A percentile compares a stretch with the other conserved stretches of the same genome.
phyloP scores from a whole-genome alignment of 805 yeast genomes.

The Sugiyamaella floridensis region DNA sequence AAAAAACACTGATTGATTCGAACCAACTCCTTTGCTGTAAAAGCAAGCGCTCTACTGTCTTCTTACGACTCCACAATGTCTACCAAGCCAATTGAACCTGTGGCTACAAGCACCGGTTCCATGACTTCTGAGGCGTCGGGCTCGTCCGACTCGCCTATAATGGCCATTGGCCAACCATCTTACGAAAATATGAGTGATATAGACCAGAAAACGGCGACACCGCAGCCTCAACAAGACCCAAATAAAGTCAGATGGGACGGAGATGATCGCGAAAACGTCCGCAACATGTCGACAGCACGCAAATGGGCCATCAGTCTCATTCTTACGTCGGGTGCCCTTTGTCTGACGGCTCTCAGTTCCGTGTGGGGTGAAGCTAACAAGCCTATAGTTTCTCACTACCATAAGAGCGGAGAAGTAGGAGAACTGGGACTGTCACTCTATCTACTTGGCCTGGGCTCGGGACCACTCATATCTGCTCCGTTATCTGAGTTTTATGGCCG shows the following conservation, averaged over 20 bases:
- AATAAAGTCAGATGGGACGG: conserved; percentile 21
- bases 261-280: conserved; percentile 35
- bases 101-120: too few species aligned
- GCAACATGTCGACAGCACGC: conserved; percentile 26
- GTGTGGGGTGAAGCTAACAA: conserved; percentile 41
- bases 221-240: conserved; percentile 3
- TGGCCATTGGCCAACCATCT: too few species aligned
- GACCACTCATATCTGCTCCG: conserved; percentile 62
- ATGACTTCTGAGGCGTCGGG: too few species aligned
- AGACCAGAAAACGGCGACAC: neutral
- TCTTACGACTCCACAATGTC: too few species aligned
- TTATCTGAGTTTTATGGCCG: conserved; percentile 15
- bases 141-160: too few species aligned
- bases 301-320: conserved; percentile 36
- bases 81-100: too few species aligned
- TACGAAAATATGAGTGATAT: neutral
- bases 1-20: too few species aligned
- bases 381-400: conserved; percentile 27
- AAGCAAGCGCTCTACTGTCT: too few species aligned
- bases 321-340: conserved; percentile 19
- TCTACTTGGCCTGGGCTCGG: conserved; percentile 56
- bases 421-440: conserved; percentile 43
- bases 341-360: conserved; percentile 42
- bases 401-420: conserved; percentile 7
- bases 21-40: too few species aligned